A percentile compares a stretch with the other conserved stretches of the same genome.
Conservation (phyloP, 2,329 filamentous ascomycete genomes). For the Penicillium sclerotiorum region DNA sequence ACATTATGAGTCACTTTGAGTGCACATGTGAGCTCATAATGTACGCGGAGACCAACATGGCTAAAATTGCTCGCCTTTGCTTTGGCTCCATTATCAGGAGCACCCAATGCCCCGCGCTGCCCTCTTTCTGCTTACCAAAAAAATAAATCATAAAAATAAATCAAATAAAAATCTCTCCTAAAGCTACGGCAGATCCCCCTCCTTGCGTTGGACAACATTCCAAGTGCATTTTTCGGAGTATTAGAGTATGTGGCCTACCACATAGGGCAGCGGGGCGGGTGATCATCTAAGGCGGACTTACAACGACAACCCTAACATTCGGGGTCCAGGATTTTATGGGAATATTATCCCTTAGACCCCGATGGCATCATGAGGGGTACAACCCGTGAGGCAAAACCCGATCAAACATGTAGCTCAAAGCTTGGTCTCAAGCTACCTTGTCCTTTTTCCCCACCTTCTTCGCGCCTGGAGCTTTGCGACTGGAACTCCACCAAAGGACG, state of each 20-base stretch:
- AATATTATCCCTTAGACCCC: neutral
- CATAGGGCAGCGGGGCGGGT: conserved; percentile 6
- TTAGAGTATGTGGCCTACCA: conserved; percentile 22
- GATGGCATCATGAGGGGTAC: conserved; percentile 11
- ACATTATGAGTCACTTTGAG: too few species aligned
- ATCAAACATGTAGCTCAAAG: neutral
- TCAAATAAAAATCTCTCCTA: conserved; percentile 1
- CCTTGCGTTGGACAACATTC: conserved; percentile 22
- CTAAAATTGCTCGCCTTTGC: too few species aligned
- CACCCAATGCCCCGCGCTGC: too few species aligned
- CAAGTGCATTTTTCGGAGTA: conserved; percentile 18
- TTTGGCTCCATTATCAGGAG: too few species aligned
- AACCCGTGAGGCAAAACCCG: neutral
- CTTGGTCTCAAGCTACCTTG: neutral
- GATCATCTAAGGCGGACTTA: conserved; percentile 9
- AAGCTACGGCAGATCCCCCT: conserved; percentile 5
- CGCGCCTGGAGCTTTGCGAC: neutral
- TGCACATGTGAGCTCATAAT: too few species aligned
- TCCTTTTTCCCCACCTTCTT: conserved; percentile 1
- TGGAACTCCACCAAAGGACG: neutral
- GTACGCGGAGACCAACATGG: too few species aligned
- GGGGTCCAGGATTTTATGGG: too few species aligned
- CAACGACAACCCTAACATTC: neutral
- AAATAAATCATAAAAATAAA: too few species aligned
- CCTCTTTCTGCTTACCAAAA: too few species aligned